Evolutionary conservation across 805 yeast species (phyloP).

Genomic region (Candida manassasensis): DNA sequence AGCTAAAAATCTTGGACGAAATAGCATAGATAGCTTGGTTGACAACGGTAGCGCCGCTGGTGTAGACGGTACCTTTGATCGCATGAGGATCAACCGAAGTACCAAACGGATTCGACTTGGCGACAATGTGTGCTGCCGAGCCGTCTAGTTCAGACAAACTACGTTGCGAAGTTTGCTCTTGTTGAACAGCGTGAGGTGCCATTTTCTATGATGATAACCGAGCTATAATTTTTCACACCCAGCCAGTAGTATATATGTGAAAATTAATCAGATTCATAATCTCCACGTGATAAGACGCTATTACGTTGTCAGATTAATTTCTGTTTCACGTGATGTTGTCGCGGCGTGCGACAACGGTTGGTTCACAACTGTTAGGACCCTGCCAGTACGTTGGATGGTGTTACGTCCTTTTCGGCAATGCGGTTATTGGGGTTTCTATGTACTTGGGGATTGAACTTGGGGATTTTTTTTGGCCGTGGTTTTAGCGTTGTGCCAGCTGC

Average conservation of each 20-base stretch:
- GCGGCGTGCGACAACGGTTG: conserved; percentile 2
- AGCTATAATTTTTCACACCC: not conserved
- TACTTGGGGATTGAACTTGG: too few species aligned
- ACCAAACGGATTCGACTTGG: conserved; percentile 49
- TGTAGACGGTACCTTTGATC: conserved; percentile 44
- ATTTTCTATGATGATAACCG: conserved; percentile 1
- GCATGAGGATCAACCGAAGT: conserved; percentile 52
- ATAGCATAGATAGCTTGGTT: conserved; percentile 50
- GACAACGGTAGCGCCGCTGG: conserved; percentile 52
- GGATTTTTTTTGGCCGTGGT: too few species aligned
- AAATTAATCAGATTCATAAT: conserved; percentile 4
- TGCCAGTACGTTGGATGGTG: too few species aligned
- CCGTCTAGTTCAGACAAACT: conserved; percentile 3
- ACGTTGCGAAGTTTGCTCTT: conserved; percentile 1
- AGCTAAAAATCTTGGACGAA: conserved; percentile 58
- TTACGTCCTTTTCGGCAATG: too few species aligned
- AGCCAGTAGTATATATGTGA: not conserved
- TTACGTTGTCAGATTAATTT: conserved; percentile 2
- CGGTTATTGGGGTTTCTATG: too few species aligned
- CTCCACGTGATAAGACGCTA: conserved; percentile 5
- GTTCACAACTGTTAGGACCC: too few species aligned
- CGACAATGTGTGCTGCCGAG: conserved; percentile 1
- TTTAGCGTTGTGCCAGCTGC: too few species aligned
- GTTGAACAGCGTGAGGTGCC: conserved; percentile 14
- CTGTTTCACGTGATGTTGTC: not conserved